A percentile compares a stretch with the other conserved stretches of the same genome.
Conservation (phyloP, 306 rosid genomes). For the Cyamopsis tetragonoloba region DNA sequence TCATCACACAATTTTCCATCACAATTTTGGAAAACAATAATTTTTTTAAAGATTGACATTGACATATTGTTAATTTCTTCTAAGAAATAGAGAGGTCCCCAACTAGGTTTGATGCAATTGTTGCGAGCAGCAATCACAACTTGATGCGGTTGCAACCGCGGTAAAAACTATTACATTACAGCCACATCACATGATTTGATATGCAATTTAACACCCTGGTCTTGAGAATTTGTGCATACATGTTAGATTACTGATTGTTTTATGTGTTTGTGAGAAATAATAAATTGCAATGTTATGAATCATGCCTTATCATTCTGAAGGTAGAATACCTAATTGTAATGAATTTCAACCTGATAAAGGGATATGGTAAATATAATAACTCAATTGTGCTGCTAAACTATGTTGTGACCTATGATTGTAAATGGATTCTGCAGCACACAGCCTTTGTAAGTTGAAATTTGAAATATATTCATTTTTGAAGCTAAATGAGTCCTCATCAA, state of each 20-base stretch:
- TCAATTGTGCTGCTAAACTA: background rate
- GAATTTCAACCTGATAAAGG: background rate
- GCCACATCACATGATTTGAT: too few relatives aligned
- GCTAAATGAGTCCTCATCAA: background rate
- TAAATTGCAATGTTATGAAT: background rate
- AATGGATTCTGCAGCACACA: background rate
- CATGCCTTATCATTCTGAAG: background rate
- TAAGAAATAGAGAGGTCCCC: too few relatives aligned
- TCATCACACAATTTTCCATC: too few relatives aligned
- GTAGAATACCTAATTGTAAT: background rate
- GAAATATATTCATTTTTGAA: too few relatives aligned
- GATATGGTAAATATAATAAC: background rate
- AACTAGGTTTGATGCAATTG: too few relatives aligned
- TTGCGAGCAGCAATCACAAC: too few relatives aligned
- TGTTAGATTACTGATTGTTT: background rate
- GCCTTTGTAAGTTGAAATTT: background rate
- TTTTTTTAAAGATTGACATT: too few relatives aligned
- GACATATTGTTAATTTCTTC: too few relatives aligned
- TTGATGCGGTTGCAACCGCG: too few relatives aligned
- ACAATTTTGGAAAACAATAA: too few relatives aligned
- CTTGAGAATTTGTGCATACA: conserved; percentile 14
- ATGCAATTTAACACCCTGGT: too few relatives aligned
- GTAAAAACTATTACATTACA: too few relatives aligned
- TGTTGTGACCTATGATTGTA: background rate
- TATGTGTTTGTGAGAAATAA: background rate